These are phyloP conservation scores for Hysterangium stoloniferum DNA, from an alignment of 768 basidiomycete species.

Conservation along the genomic window DNA sequence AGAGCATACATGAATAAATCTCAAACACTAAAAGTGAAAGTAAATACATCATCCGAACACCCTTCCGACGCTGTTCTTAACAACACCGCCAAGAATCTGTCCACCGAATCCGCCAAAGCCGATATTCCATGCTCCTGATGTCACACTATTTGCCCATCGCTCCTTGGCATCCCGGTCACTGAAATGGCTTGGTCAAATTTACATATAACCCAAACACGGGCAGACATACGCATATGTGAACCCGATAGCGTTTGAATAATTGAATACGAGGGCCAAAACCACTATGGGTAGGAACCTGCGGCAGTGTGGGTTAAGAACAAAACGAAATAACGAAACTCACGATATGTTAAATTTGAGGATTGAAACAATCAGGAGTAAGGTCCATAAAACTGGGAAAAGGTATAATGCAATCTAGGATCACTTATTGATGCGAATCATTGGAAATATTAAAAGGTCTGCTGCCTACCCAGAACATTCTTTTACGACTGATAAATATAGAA, in stretches of 20 bases:
- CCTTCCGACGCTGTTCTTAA: conserved; percentile 73
- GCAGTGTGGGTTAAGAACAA: conserved; percentile 9
- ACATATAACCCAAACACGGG: neutral
- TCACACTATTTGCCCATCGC: conserved; percentile 75
- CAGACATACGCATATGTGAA: conserved; percentile 88
- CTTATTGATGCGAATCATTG: neutral
- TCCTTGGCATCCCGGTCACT: conserved; percentile 91
- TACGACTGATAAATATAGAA: conserved; percentile 5
- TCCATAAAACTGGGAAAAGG: conserved; percentile 83
- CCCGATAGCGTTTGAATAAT: conserved; percentile 89
- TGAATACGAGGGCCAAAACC: conserved; percentile 89
- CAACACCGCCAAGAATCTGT: conserved; percentile 71
- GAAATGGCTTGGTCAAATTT: conserved; percentile 2
- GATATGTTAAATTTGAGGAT: conserved; percentile 81
- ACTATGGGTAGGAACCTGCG: conserved; percentile 91
- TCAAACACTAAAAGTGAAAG: neutral
- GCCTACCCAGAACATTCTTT: conserved; percentile 89
- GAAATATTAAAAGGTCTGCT: conserved; percentile 20
- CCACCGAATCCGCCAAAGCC: conserved; percentile 80
- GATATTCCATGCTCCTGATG: conserved; percentile 61
- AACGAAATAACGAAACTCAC: conserved; percentile 49
- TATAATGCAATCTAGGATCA: conserved; percentile 72
- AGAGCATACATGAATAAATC: neutral
- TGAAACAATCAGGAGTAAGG: conserved; percentile 79
- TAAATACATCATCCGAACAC: conserved; percentile 47